phyloP scores from a whole-genome alignment of 2,329 filamentous ascomycete genomes.

The Geosmithia flava region DNA sequence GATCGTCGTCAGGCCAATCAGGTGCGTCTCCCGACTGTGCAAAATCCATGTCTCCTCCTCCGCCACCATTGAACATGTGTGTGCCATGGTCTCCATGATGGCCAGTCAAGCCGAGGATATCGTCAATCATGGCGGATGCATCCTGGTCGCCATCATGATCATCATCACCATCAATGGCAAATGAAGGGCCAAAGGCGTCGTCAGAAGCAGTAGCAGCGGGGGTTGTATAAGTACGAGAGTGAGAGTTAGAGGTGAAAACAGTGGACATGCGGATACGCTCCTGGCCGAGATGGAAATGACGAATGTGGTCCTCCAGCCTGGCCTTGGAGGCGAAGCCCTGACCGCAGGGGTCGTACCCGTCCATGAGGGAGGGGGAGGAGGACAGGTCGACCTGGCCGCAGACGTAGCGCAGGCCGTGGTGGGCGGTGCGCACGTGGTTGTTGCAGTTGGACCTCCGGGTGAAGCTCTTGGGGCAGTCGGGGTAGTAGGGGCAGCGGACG shows the following conservation, averaged over 20 bases:
- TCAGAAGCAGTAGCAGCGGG: too few relatives aligned
- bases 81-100: too few relatives aligned
- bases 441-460: conserved; percentile 75
- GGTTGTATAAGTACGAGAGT: neutral
- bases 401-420: conserved; percentile 66
- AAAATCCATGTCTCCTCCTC: too few relatives aligned
- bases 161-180: too few relatives aligned
- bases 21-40: neutral
- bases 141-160: too few relatives aligned
- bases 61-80: too few relatives aligned
- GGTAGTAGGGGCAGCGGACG: conserved; percentile 52
- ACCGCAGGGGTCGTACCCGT: conserved; percentile 54
- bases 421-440: conserved; percentile 64
- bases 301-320: conserved; percentile 72
- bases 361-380: too few relatives aligned
- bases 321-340: conserved; percentile 65
- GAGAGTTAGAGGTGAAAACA: neutral
- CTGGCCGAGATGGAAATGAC: conserved; percentile 64
- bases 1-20: neutral
- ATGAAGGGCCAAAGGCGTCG: too few relatives aligned
- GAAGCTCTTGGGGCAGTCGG: conserved; percentile 63
- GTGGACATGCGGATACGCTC: conserved; percentile 25
- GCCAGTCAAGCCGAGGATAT: too few relatives aligned
- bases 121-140: too few relatives aligned
- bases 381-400: conserved; percentile 59